Percentiles rank a stretch among this genome's conserved stretches.
These are phyloP conservation scores for Plantago lanceolata DNA, from an alignment of 305 asterid species.

Conservation along the genomic window DNA sequence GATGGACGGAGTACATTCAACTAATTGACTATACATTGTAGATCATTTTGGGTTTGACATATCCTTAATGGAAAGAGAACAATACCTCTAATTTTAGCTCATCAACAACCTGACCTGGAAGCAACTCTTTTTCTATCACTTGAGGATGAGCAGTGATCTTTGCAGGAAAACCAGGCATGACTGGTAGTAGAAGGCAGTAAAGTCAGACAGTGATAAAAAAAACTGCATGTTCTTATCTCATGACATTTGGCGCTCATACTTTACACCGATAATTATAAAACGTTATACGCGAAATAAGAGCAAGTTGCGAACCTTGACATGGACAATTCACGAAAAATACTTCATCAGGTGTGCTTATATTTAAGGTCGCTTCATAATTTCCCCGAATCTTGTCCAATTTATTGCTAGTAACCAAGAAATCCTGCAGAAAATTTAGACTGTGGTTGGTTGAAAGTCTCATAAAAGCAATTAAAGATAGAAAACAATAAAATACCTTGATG, in stretches of 20 bases:
- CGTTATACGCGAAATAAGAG: not conserved
- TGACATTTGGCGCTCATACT: not conserved
- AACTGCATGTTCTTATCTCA: not conserved
- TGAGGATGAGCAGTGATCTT: constrained; percentile 26
- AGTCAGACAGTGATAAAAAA: constrained; percentile 18
- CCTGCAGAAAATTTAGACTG: constrained; percentile 33
- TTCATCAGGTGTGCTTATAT: constrained; percentile 37
- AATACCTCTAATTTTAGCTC: constrained; percentile 46
- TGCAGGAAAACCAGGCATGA: constrained; percentile 47
- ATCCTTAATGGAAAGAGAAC: constrained; percentile 1
- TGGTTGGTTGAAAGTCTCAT: constrained; percentile 11
- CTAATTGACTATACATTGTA: not conserved
- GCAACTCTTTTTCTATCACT: constrained; percentile 24
- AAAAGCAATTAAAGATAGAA: constrained; percentile 8
- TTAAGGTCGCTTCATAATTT: constrained; percentile 40
- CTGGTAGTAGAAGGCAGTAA: constrained; percentile 32
- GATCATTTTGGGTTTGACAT: not conserved
- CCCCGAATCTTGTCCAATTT: constrained; percentile 51
- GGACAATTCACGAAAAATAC: constrained; percentile 34
- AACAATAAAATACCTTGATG: constrained; percentile 37
- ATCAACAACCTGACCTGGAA: constrained; percentile 53
- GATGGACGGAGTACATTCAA: not conserved
- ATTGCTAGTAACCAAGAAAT: constrained; percentile 30
- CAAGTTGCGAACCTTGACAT: constrained; percentile 41
- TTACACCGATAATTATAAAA: no score